Base-by-base conservation (phyloP, 2,329 filamentous ascomycete species). In the Xylaria sp. region DNA sequence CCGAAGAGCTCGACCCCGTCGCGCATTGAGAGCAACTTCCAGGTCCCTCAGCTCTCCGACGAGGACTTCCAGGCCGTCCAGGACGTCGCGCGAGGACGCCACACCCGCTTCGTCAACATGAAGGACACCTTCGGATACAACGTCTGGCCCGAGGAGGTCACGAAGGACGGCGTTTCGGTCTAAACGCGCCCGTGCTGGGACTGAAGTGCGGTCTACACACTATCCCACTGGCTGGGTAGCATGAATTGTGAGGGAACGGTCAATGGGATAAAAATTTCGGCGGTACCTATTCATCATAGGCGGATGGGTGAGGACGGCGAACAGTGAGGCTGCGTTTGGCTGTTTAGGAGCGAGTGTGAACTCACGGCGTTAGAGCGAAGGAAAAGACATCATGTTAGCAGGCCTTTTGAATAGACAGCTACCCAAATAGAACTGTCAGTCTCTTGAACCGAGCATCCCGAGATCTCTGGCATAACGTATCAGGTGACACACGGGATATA, bases 91-190 rank as follows among this genome's bases (percentile, higher is more conserved):
- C 78, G 83, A 68, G 84, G 84, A 34, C 79, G 87, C 47, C 84
- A 89, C 71, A 83, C 81, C 21, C 83, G 88, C 37, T 91, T 91
- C 66, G 88, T 91, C 54, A 90, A 91, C 75, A 91, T 91, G 88
- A 91, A 89, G 79, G 87, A 90, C 61, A 89, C 86, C 1, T 91
- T 91, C 70, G 88, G 88, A 6, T 89, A 88, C 69, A 78, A 91
- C 63, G 81, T 90, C 45, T 87, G 84, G 85, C 78, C 84, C 0
- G 81, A 86, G 66, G 83, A 86, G 75, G 52, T 54, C 18, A 61
- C 59, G 43, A 21, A 61, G 44, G 47, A 48, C 20, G 62, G 62
- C 43, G 50, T 57, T 29, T 54, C 54, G 7, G 60, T 57, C 21
- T 60, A 41, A 55, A 13, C 19, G 17, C 39, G n/a, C 18, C 44